Evolutionary conservation across 768 basidiomycete species (phyloP), one percentile per base, ranked within the genome.

Genomic region (Termitomyces sp.): DNA sequence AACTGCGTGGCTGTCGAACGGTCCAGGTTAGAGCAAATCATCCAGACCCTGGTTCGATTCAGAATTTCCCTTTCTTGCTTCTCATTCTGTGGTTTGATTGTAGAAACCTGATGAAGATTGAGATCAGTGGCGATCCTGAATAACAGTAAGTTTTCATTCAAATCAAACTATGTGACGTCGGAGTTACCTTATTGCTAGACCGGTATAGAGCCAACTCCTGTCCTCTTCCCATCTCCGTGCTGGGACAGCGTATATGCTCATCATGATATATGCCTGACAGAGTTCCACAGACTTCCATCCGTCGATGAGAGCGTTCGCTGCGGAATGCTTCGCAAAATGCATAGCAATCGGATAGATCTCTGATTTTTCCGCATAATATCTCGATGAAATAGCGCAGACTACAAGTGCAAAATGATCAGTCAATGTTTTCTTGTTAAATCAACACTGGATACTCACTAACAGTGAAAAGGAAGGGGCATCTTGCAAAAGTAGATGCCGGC

Each of bases 381-480:
- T 78, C 1, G 92, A 92, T 0, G 93, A 87, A 50, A 94, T 85
- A 8, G 93, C 93, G 63, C 93, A 95, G 46, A 96, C 88, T 88
- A 38, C 5, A 65, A 62, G 44, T 18, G 41, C 35, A 14, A 28
- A 54, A 43, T 49, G 32, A 43, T 57, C 18, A 23, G 49, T 26
- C 18, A 18, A 41, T 23, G 41, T 40, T 46, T 41, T 47, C 14
- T 53, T 12, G 20, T 49, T 14, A 60, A 9, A 36, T 32, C 38
- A 14, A 50, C 49, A 23, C 13, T 3, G 16, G 38, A 13, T 13
- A 84, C 83, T 76, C 58, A 89, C 89, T 80, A 60, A 93, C 91
- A 49, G 93, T 95, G 71, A 94, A 93, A 36, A 96, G 77, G 77
- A 95, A 96, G 0, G 94, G 93, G 66, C 90, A 92, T 55, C 94